These are phyloP conservation scores for Penicillium sp. DNA, from an alignment of 2,329 filamentous ascomycete genomes.

Conservation along the genomic window DNA sequence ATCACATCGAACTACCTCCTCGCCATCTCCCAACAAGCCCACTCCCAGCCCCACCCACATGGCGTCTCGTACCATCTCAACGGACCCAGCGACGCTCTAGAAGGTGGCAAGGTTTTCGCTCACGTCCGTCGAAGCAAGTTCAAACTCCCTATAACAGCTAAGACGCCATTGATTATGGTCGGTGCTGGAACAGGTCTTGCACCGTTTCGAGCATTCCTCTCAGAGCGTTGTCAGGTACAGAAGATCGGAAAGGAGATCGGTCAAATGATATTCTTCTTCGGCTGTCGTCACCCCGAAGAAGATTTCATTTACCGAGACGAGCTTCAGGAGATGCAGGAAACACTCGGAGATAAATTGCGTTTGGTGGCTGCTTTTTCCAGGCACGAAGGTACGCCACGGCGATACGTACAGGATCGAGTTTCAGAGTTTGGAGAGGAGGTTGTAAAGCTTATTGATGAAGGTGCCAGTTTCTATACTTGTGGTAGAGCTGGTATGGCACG, in stretches of 20 bases:
- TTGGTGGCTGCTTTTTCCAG: conserved; percentile 33
- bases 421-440: conserved; percentile 30
- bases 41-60: conserved; percentile 72
- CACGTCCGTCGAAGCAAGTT: conserved; percentile 95
- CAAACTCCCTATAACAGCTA: conserved; percentile 67
- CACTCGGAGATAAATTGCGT: conserved; percentile 17
- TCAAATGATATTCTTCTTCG: conserved; percentile 44
- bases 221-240: conserved; percentile 41
- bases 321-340: conserved; percentile 24
- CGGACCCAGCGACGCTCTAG: conserved; percentile 87
- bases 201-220: conserved; percentile 47
- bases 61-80: conserved; percentile 77
- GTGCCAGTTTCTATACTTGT: conserved; percentile 45
- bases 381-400: conserved; percentile 12
- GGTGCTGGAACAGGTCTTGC: conserved; percentile 54
- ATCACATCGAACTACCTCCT: conserved; percentile 93
- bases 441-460: conserved; percentile 36
- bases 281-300: conserved; percentile 38
- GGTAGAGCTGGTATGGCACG: conserved; percentile 41
- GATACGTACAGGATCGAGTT: conserved; percentile 45
- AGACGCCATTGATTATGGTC: conserved; percentile 54
- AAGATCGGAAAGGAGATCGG: conserved; percentile 40
- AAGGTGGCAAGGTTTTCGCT: conserved; percentile 83
- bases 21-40: conserved; percentile 57
- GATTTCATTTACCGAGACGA: conserved; percentile 41